phyloP scores from a whole-genome alignment of 352 stramenopile species.

The Phytopythium oedochilum region DNA sequence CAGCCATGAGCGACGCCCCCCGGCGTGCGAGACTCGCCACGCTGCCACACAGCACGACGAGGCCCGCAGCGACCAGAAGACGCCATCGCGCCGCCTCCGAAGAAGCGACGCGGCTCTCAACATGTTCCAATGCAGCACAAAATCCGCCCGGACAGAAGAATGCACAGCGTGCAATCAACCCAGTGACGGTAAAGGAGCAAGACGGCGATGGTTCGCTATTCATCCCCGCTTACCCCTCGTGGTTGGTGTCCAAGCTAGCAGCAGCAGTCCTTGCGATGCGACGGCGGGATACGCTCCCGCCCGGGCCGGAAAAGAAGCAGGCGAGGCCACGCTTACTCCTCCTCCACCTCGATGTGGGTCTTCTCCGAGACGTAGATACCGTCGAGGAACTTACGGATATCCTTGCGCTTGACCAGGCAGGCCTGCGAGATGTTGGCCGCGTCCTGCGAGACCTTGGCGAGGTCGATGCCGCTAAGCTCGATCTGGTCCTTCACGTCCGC shows the following conservation, averaged over 20 bases:
- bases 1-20: background rate
- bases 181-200: conserved; percentile 79
- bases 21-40: background rate
- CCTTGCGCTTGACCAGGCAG: conserved; percentile 83
- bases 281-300: background rate
- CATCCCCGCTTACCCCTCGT: conserved; percentile 30
- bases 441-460: conserved; percentile 95
- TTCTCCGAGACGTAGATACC: conserved; percentile 99
- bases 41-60: background rate
- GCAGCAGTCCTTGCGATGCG: conserved; percentile 26
- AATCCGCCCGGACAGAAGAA: conserved; percentile 92
- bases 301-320: conserved; percentile 2
- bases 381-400: conserved; percentile 99
- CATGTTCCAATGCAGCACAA: conserved; percentile 50
- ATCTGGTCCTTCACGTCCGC: conserved; percentile 99
- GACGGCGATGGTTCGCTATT: conserved; percentile 38
- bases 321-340: conserved; percentile 37
- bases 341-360: conserved; percentile 72
- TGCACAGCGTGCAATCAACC: conserved; percentile 77
- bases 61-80: background rate
- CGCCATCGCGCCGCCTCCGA: background rate
- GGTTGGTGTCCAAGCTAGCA: conserved; percentile 4
- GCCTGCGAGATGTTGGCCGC: conserved; percentile 82
- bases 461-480: conserved; percentile 97
- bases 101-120: conserved; percentile 8